These are phyloP conservation scores for Termitomyces sp. DNA, from an alignment of 768 basidiomycete genomes.

Conservation along the genomic window DNA sequence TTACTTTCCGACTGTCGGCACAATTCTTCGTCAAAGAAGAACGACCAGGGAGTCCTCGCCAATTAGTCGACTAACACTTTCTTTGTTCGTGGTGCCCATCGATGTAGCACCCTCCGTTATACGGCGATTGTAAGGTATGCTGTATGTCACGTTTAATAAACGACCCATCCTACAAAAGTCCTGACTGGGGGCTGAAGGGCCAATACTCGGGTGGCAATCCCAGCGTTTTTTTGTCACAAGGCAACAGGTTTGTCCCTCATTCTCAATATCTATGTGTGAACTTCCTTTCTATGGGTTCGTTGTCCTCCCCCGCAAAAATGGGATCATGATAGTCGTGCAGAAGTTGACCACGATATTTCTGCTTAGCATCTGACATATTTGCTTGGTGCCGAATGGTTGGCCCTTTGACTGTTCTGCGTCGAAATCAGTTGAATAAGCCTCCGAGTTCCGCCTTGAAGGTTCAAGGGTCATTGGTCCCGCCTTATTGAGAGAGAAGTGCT, in stretches of 20 bases:
- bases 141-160: background rate
- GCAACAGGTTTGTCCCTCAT: background rate
- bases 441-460: background rate
- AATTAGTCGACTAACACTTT: background rate
- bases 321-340: background rate
- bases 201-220: background rate
- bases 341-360: background rate
- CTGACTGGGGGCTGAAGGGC: background rate
- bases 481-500: slow-evolving; percentile 1
- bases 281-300: background rate
- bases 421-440: background rate
- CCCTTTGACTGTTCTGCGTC: background rate
- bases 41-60: background rate
- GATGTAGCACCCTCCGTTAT: background rate
- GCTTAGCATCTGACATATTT: background rate
- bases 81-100: no score
- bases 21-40: background rate
- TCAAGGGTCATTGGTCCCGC: background rate
- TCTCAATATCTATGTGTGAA: background rate
- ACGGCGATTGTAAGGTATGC: background rate
- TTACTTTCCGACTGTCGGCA: background rate
- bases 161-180: background rate
- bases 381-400: background rate
- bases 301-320: background rate
- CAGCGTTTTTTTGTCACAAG: no score